phyloP scores from a whole-genome alignment of 805 yeast genomes.

The Yamadazyma tumulicola region DNA sequence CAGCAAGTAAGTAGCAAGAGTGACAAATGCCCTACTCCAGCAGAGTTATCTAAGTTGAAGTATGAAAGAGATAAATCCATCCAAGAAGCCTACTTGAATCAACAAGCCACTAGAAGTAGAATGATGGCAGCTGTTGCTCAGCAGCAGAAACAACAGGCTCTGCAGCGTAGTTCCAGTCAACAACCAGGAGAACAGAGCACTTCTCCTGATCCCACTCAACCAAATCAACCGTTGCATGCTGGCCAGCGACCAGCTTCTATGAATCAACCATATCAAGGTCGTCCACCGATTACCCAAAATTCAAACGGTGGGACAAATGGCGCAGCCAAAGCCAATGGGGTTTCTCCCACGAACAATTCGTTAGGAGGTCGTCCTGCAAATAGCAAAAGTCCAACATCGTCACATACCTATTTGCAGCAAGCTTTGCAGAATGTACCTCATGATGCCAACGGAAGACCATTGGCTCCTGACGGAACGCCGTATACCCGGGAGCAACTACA shows the following conservation, averaged over 20 bases:
- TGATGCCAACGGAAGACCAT: conserved; percentile 22
- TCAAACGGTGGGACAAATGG: too few species aligned
- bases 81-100: conserved; percentile 64
- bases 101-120: conserved; percentile 39
- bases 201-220: neutral
- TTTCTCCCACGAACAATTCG: conserved; percentile 5
- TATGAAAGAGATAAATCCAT: conserved; percentile 81
- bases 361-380: neutral
- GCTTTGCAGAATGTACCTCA: conserved; percentile 8
- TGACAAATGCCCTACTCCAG: conserved; percentile 64
- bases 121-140: conserved; percentile 43
- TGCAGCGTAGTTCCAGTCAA: conserved; percentile 11
- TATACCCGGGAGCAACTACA: conserved; percentile 61
- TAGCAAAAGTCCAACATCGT: conserved; percentile 1
- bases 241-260: neutral
- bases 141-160: conserved; percentile 21
- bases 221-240: neutral
- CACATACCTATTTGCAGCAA: conserved; percentile 4
- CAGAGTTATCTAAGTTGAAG: conserved; percentile 78
- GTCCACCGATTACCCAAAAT: neutral
- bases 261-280: neutral
- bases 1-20: conserved; percentile 7
- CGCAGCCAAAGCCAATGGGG: conserved; percentile 7
- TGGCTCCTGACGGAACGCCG: conserved; percentile 54
- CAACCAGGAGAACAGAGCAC: conserved; percentile 2